A percentile compares a stretch with the other conserved stretches of the same genome.
Evolutionary conservation across 2,329 filamentous ascomycete genomes (phyloP).

Genomic region (Botrytis hyacinthi): DNA sequence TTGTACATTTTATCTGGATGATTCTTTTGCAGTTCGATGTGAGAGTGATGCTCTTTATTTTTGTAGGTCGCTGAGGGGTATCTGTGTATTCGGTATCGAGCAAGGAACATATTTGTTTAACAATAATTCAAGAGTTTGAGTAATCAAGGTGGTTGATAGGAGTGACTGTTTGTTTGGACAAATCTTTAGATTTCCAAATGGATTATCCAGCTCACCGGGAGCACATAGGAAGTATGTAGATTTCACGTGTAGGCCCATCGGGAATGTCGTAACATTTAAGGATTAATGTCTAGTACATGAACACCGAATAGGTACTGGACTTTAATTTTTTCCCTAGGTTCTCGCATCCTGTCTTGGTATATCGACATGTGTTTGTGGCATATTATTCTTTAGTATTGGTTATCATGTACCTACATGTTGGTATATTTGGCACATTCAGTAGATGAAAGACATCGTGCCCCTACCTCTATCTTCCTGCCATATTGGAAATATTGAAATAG

Average conservation of each 20-base stretch:
- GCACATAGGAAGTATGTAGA: background rate
- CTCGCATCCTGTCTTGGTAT: background rate
- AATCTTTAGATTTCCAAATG: background rate
- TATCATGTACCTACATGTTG: background rate
- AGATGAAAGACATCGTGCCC: background rate
- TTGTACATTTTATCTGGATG: background rate
- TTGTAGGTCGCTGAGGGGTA: background rate
- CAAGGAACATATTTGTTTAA: background rate
- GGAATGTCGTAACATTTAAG: background rate
- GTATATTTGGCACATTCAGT: background rate
- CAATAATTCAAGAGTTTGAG: background rate
- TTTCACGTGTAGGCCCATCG: background rate
- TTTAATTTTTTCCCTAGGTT: background rate
- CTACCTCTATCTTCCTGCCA: background rate
- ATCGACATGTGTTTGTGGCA: background rate
- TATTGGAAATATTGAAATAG: background rate
- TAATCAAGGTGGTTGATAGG: background rate
- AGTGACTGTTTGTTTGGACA: too few relatives aligned
- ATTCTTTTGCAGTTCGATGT: background rate
- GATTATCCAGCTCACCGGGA: background rate
- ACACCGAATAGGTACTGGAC: background rate
- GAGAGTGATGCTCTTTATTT: background rate
- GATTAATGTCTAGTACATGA: background rate
- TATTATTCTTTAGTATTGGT: background rate
- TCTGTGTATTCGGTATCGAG: background rate